These are phyloP conservation scores for Dianthus caryophyllus DNA, from an alignment of 148 eudicot genomes.

Conservation along the genomic window DNA sequence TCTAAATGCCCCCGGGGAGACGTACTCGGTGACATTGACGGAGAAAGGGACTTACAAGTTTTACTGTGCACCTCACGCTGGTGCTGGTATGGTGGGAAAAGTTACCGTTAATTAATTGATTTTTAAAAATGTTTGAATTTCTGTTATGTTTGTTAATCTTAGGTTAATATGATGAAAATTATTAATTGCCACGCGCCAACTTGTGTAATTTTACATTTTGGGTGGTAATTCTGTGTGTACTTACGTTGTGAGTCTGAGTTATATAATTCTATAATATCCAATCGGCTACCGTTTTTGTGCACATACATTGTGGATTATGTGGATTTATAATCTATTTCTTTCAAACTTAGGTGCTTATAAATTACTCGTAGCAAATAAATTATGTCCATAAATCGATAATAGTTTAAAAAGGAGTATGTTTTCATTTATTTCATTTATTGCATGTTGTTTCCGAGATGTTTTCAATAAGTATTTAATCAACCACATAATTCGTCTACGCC, in stretches of 20 bases:
- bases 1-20: constrained; percentile 67
- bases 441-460: too few species aligned
- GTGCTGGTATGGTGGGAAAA: constrained; percentile 97
- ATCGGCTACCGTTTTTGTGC: background rate
- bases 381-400: too few species aligned
- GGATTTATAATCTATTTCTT: too few species aligned
- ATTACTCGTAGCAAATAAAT: too few species aligned
- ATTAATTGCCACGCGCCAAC: constrained; percentile 6
- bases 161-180: background rate
- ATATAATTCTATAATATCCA: background rate
- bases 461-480: too few species aligned
- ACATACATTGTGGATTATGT: background rate
- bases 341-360: too few species aligned
- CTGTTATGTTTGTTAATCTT: constrained; percentile 15
- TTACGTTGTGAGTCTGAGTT: too few species aligned
- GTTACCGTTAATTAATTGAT: constrained; percentile 70
- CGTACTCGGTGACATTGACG: constrained; percentile 55
- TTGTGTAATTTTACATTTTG: constrained; percentile 13
- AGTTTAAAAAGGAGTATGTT: too few species aligned
- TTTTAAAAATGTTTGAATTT: constrained; percentile 5
- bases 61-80: constrained; percentile 89
- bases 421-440: too few species aligned
- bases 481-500: too few species aligned
- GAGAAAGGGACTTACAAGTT: constrained; percentile 79
- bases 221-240: constrained; percentile 15